phyloP scores from a whole-genome alignment of 106 monocot species.

The Dactylorhiza incarnata region DNA sequence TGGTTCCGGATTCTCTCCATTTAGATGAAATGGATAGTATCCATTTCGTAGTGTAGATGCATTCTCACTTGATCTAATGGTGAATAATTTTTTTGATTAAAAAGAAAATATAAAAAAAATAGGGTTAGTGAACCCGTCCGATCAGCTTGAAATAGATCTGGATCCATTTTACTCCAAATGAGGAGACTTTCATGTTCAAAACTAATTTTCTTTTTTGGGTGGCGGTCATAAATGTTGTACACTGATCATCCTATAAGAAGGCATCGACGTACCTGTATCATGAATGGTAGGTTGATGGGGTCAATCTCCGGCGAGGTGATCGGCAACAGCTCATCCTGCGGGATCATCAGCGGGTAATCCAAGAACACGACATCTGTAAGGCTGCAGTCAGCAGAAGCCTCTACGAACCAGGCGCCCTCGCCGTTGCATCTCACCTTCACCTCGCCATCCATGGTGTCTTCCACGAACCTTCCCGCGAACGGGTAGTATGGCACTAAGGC shows the following conservation, averaged over 20 bases:
- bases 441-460: conserved; percentile 10
- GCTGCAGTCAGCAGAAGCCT: conserved; percentile 30
- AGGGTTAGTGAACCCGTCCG: no score
- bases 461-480: conserved; percentile 30
- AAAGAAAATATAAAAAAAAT: no score
- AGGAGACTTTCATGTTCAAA: background rate
- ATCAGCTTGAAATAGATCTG: no score
- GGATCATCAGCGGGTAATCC: conserved; percentile 26
- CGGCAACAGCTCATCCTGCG: conserved; percentile 24
- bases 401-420: conserved; percentile 39
- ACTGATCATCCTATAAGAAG: no score
- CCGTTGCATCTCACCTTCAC: conserved; percentile 27
- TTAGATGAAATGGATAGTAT: no score
- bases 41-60: no score
- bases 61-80: no score
- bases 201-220: no score
- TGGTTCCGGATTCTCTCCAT: no score
- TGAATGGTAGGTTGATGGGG: conserved; percentile 10
- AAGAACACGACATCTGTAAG: conserved; percentile 33
- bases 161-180: no score
- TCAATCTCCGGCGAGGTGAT: background rate
- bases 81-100: no score
- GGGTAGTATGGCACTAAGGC: conserved; percentile 42
- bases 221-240: no score
- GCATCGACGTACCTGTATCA: conserved; percentile 31